Base-by-base conservation (phyloP, 2,329 filamentous ascomycete species). In the Pseudogymnoascus verrucosus region DNA sequence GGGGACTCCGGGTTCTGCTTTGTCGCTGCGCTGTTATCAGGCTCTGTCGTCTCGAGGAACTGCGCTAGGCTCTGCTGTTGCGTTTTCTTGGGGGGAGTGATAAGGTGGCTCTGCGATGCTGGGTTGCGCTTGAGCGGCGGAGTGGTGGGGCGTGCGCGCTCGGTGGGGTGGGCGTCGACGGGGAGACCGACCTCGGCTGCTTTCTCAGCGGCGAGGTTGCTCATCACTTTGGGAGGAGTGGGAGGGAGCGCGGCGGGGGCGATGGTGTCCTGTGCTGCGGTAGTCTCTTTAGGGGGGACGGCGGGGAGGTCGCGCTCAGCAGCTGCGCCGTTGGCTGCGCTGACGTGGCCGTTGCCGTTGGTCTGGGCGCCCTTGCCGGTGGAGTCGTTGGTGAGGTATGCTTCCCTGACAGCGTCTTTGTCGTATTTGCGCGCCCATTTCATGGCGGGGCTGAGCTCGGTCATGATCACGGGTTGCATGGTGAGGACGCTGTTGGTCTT, bases 341-440 rank as follows among this genome's bases (percentile, higher is more conserved):
- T 57, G 65, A 65, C 2, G 68, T 71, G 21, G 51, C 62, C 64
- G 14, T 71, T 70, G 67, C 60, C 62, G 68, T 64, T 8, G 36
- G 42, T 61, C 36, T 62, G 12, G 65, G 65, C 64, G 74, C 75
- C 62, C 80, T 78, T 39, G 21, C 93, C 92, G 44, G 89, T 87
- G 68, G 82, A 85, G 59, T 78, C 79, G 72, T 96, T 88, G 54
- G 86, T 84, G 61, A 98, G 81, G 75, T 98, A 98, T n/a, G 90
- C 87, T 67, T 91, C 87, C 62, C 92, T 87, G 66, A 96, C 88
- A 6, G 88, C 82, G 71, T 95, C 88, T 76, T 95, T 96, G 76
- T 98, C 95, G 73, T 97, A 98, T 71, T 92, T 92, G 75, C 83
- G 93, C 34, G 93, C 91, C 95, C 95, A 99, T 75, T 96, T 96